These are phyloP conservation scores for Eleusine coracana DNA, from an alignment of 176 grass and related monocot genomes.

Conservation along the genomic window DNA sequence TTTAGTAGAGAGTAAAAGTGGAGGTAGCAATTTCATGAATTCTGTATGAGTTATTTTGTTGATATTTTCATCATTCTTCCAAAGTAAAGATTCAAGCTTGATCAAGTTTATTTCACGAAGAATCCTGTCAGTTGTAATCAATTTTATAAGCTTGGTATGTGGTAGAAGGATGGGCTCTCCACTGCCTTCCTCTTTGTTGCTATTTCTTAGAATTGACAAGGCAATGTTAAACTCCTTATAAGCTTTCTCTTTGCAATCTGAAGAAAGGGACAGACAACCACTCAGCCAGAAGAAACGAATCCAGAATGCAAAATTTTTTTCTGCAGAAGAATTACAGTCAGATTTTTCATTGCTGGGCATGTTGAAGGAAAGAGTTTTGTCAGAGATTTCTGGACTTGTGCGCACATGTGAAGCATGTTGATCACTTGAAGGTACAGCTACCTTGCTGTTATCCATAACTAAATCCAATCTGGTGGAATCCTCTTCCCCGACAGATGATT, in stretches of 20 bases:
- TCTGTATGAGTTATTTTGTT: slow-evolving; percentile 79
- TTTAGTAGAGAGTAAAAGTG: slow-evolving; percentile 86
- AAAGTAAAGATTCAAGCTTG: slow-evolving; percentile 85
- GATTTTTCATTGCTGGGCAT: slow-evolving; percentile 38
- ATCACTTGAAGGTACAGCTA: slow-evolving; percentile 40
- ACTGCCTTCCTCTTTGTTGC: slow-evolving; percentile 40
- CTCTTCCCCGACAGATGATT: slow-evolving; percentile 39
- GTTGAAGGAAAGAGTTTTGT: slow-evolving; percentile 11
- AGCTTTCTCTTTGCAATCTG: slow-evolving; percentile 78
- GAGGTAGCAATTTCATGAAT: slow-evolving; percentile 81
- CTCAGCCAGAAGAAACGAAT: slow-evolving; percentile 87
- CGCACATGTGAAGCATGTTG: slow-evolving; percentile 28
- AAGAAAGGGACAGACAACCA: slow-evolving; percentile 81
- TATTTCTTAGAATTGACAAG: slow-evolving; percentile 66
- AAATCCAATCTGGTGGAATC: slow-evolving; percentile 30
- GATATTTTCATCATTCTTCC: slow-evolving; percentile 78
- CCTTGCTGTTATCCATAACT: slow-evolving; percentile 30
- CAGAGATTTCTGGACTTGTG: slow-evolving; percentile 38
- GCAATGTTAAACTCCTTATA: slow-evolving; percentile 75
- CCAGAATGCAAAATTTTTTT: slow-evolving; percentile 63
- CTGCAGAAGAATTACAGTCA: slow-evolving; percentile 40
- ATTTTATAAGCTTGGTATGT: slow-evolving; percentile 71
- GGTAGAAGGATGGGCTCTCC: slow-evolving; percentile 68
- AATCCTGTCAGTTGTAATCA: slow-evolving; percentile 82
- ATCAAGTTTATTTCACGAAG: slow-evolving; percentile 91